Evolutionary conservation across 495 filamentous ascomycete genomes (phyloP), one percentile per base, ranked within the genome.

Genomic region (Penicillium waksmanii): DNA sequence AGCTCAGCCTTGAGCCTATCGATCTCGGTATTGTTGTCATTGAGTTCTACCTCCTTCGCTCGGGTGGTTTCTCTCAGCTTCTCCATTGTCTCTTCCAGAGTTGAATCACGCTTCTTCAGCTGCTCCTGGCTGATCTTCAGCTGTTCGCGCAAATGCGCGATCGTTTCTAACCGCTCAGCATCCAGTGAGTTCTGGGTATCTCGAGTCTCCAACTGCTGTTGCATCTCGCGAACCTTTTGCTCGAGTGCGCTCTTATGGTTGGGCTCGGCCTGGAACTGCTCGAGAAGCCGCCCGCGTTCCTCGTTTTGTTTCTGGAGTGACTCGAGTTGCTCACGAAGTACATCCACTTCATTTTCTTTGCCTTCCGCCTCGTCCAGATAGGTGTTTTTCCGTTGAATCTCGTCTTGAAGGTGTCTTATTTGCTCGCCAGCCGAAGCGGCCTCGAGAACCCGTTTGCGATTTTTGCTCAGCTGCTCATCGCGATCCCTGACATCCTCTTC

Each of bases 1-100:
- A 73, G 66, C 48, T 77, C 69, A 1, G 63, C 62, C 31, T 72
- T 71, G 27, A 93, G 67, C 11, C 62, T 62, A 17, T 79, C 78
- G 48, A 78, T 77, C 48, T 74, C 72, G 0, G 66, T 51, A 42
- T 77, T 73, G 35, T 76, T 79, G 53, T 78, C 72, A 2, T 64
- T 71, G 11, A 78, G 63, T 43, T 76, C 75, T 15, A 57, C 52
- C 27, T 79, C 76, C 53, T 70, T 77, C 10, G 62, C 57, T 8
- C 63, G 55, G 2, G 74, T 77, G 11, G 74, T 58, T 51, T 78
- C 75, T 55, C 67, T 70, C 43, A 79, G 58, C 46, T 70, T 78
- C 3, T 63, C 51, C 18, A 73, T 62, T 10, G 74, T 76, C 34
- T 79, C 75, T 17, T 77, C 75, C 8, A 80, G 58, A 8, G 66